Conservation (phyloP, 2,329 filamentous ascomycete genomes). For the Sphaerostilbella broomeana region DNA sequence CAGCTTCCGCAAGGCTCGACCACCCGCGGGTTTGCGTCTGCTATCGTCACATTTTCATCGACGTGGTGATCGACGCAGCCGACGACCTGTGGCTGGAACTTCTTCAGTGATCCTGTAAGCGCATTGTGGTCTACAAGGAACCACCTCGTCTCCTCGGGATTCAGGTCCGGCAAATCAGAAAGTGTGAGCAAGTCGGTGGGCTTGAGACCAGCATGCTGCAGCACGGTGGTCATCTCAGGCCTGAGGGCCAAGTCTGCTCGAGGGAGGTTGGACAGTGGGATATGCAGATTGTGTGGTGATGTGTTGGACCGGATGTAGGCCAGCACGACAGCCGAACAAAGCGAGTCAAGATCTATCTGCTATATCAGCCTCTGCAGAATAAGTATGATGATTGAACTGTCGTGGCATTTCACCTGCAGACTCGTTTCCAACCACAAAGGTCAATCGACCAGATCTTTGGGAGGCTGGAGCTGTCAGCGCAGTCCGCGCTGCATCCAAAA, state of each 20-base stretch:
- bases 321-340: conserved; percentile 66
- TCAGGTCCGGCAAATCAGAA: conserved; percentile 42
- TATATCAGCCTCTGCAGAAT: background rate
- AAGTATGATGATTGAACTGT: background rate
- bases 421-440: conserved; percentile 61
- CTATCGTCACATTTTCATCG: conserved; percentile 54
- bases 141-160: conserved; percentile 56
- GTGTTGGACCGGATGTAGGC: conserved; percentile 65
- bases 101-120: conserved; percentile 53
- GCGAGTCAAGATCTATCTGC: conserved; percentile 67
- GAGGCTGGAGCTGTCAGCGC: conserved; percentile 39
- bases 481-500: conserved; percentile 44
- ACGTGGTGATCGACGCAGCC: conserved; percentile 75
- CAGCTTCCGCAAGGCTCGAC: conserved; percentile 67
- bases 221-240: conserved; percentile 62
- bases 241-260: conserved; percentile 63
- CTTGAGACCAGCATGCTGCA: conserved; percentile 53
- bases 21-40: conserved; percentile 47
- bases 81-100: conserved; percentile 47
- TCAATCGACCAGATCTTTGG: conserved; percentile 43
- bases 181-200: conserved; percentile 58
- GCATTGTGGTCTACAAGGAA: conserved; percentile 75
- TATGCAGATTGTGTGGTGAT: conserved; percentile 50
- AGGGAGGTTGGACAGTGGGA: conserved; percentile 67
- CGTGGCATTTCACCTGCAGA: conserved; percentile 53